Conservation (phyloP, 1,284 basidiomycete genomes). For the Rhodotorula sp. region DNA sequence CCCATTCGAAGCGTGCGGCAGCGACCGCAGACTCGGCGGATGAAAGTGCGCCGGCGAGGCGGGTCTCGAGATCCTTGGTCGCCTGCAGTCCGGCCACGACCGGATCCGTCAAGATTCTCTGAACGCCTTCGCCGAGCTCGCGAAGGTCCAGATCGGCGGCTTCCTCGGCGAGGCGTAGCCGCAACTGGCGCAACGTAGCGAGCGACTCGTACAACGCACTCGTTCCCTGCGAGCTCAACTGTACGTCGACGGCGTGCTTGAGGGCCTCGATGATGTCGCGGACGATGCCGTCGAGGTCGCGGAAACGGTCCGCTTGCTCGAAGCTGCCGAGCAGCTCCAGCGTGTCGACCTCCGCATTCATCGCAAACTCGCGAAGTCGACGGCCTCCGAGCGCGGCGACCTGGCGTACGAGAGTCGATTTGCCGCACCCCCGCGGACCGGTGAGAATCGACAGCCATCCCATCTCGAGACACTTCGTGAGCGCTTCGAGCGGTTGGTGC, state of each 20-base stretch:
- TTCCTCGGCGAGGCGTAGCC: slow-evolving; percentile 13
- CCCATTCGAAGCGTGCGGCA: slow-evolving; percentile 82
- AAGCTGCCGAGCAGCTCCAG: slow-evolving; percentile 94
- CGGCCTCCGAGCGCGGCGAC: slow-evolving; percentile 73
- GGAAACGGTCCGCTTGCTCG: slow-evolving; percentile 64
- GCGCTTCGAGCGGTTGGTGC: slow-evolving; percentile 68
- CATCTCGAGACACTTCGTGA: slow-evolving; percentile 71
- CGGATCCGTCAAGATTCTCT: slow-evolving; percentile 9
- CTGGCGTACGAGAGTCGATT: slow-evolving; percentile 71
- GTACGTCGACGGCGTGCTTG: slow-evolving; percentile 7
- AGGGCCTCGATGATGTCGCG: slow-evolving; percentile 14
- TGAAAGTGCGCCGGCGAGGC: slow-evolving; percentile 7
- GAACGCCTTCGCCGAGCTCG: slow-evolving; percentile 2
- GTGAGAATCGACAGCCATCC: slow-evolving; percentile 88
- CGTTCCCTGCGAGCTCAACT: slow-evolving; percentile 9
- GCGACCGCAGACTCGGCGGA: slow-evolving; percentile 27
- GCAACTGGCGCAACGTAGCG: slow-evolving; percentile 9
- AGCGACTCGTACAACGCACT: slow-evolving; percentile 23
- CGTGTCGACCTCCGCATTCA: slow-evolving; percentile 88
- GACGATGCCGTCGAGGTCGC: slow-evolving; percentile 43
- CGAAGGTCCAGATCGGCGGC: slow-evolving; percentile 17
- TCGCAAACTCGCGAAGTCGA: slow-evolving; percentile 67
- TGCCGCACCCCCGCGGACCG: slow-evolving; percentile 73
- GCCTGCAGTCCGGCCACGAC: no score
- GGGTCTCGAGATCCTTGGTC: not conserved